A percentile compares a stretch with the other conserved stretches of the same genome.
phyloP scores from a whole-genome alignment of 1,284 basidiomycete species.

The Ceraceosorus guamensis region DNA sequence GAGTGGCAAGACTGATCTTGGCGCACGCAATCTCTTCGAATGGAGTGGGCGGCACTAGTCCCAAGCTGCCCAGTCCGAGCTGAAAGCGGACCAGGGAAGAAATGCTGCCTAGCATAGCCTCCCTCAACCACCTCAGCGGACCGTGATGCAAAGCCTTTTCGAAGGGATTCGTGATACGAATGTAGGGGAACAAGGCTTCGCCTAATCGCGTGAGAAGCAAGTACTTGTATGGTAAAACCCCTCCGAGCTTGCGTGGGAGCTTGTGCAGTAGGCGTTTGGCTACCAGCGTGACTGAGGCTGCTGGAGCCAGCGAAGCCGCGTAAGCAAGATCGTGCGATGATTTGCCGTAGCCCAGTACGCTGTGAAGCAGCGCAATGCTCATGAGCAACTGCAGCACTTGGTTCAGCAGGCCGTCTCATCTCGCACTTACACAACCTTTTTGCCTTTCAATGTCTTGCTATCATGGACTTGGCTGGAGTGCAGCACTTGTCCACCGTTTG shows the following conservation, averaged over 20 bases:
- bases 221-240: conserved; percentile 34
- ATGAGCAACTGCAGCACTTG: too few relatives aligned
- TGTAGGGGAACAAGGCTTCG: conserved; percentile 33
- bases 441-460: conserved; percentile 15
- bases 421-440: too few relatives aligned
- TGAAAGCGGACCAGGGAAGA: conserved; percentile 24
- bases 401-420: too few relatives aligned
- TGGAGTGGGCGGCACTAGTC: conserved; percentile 20
- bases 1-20: conserved; percentile 33
- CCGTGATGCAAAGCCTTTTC: conserved; percentile 21
- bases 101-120: conserved; percentile 24
- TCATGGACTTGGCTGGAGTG: conserved; percentile 25
- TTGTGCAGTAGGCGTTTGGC: conserved; percentile 38
- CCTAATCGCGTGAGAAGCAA: conserved; percentile 31
- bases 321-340: conserved; percentile 35
- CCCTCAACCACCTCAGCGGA: conserved; percentile 22
- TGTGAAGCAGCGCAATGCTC: too few relatives aligned
- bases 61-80: conserved; percentile 21
- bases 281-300: conserved; percentile 25
- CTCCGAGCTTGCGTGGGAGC: conserved; percentile 24
- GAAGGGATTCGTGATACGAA: conserved; percentile 18
- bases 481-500: conserved; percentile 23
- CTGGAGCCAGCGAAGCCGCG: conserved; percentile 16
- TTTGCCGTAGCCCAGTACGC: conserved; percentile 37
- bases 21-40: conserved; percentile 34